These are phyloP conservation scores for Daldinia vernicosa DNA, from an alignment of 495 filamentous ascomycete species.

Conservation along the genomic window DNA sequence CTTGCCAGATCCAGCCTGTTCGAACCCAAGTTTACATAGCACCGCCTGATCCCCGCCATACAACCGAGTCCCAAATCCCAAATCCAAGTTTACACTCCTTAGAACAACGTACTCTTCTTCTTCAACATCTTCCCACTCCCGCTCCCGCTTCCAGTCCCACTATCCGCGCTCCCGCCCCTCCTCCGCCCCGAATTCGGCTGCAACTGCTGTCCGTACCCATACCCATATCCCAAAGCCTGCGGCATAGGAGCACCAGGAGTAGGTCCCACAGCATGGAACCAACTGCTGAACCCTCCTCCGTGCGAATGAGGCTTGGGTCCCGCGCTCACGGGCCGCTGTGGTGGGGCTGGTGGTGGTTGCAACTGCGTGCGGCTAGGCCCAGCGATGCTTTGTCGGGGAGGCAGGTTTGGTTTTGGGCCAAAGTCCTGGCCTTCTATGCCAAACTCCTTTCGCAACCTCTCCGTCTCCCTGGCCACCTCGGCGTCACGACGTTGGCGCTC, in stretches of 20 bases:
- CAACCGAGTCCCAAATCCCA: neutral
- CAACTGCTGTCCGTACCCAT: slow-evolving; percentile 9
- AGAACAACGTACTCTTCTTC: slow-evolving; percentile 48
- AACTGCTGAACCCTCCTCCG: slow-evolving; percentile 30
- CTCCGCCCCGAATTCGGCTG: slow-evolving; percentile 20
- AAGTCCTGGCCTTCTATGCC: slow-evolving; percentile 63
- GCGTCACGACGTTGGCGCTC: slow-evolving; percentile 70
- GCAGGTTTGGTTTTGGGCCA: slow-evolving; percentile 32
- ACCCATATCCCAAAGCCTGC: slow-evolving; percentile 7
- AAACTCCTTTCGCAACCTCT: slow-evolving; percentile 77
- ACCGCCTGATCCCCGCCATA: neutral
- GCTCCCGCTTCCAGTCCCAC: neutral
- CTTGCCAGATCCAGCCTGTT: neutral
- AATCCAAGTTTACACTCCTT: slow-evolving; percentile 1
- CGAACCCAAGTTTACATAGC: neutral
- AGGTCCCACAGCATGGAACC: slow-evolving; percentile 34
- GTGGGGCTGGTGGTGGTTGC: slow-evolving; percentile 47
- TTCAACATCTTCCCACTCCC: slow-evolving; percentile 34
- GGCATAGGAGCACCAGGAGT: slow-evolving; percentile 12
- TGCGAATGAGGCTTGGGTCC: slow-evolving; percentile 45
- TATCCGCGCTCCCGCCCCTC: slow-evolving; percentile 38
- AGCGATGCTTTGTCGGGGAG: slow-evolving; percentile 35
- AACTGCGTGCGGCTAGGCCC: slow-evolving; percentile 20
- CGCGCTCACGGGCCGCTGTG: slow-evolving; percentile 54
- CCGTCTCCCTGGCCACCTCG: slow-evolving; percentile 85